phyloP scores from a whole-genome alignment of 2,329 filamentous ascomycete species.

The Chalara sp. region DNA sequence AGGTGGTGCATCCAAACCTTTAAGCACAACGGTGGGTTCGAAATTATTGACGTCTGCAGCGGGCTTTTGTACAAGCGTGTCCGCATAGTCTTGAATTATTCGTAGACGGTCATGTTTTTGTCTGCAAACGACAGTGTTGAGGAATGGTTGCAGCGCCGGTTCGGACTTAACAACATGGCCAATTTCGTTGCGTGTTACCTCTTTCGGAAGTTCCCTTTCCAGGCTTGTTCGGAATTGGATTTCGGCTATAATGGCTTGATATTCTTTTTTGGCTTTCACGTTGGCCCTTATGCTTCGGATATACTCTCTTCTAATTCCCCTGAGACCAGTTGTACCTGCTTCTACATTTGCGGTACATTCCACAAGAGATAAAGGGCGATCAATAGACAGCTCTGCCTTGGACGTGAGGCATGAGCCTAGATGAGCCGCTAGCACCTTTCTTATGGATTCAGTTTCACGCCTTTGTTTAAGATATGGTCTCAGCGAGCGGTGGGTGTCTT shows the following conservation, averaged over 20 bases:
- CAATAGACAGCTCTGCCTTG: conserved; percentile 29
- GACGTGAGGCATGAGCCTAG: conserved; percentile 38
- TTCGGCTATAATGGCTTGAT: conserved; percentile 24
- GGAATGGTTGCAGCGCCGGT: conserved; percentile 40
- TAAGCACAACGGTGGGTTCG: conserved; percentile 24
- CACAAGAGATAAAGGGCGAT: conserved; percentile 38
- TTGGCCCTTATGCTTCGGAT: conserved; percentile 47
- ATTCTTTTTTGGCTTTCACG: conserved; percentile 42
- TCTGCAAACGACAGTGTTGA: conserved; percentile 43
- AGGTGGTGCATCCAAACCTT: conserved; percentile 18
- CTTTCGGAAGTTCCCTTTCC: conserved; percentile 4
- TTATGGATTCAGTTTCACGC: conserved; percentile 50
- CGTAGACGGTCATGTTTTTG: conserved; percentile 44
- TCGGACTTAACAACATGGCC: conserved; percentile 10
- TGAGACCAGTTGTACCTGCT: conserved; percentile 30
- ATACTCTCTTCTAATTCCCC: conserved; percentile 47
- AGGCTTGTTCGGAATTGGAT: conserved; percentile 8
- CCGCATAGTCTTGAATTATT: conserved; percentile 44
- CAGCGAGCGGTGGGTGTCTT: conserved; percentile 37
- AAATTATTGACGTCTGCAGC: conserved; percentile 44
- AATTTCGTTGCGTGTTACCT: conserved; percentile 9
- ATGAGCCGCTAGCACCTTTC: conserved; percentile 47
- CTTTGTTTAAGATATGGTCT: conserved; percentile 48
- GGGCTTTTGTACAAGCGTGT: conserved; percentile 44
- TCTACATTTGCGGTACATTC: conserved; percentile 32